Evolutionary conservation across 1,284 basidiomycete genomes (phyloP).

Genomic region (Leccinum fallax): DNA sequence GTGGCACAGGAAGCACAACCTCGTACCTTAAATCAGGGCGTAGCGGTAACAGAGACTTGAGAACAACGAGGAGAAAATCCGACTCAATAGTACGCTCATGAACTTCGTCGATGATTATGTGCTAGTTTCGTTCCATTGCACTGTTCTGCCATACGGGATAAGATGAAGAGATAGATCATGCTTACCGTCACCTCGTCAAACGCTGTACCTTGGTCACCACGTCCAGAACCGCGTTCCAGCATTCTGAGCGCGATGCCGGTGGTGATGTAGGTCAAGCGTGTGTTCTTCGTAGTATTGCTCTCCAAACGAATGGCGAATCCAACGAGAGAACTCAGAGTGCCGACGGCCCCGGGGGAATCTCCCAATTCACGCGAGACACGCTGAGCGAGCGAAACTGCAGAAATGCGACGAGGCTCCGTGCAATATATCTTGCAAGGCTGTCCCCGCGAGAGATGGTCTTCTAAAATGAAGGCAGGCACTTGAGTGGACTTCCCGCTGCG

Average conservation of each 20-base stretch:
- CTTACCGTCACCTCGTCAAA: constrained; percentile 93
- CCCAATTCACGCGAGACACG: constrained; percentile 95
- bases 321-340: constrained; percentile 80
- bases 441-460: constrained; percentile 85
- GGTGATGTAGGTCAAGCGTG: constrained; percentile 84
- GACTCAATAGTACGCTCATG: constrained; percentile 98
- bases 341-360: constrained; percentile 81
- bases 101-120: constrained; percentile 78
- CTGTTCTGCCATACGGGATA: constrained; percentile 1
- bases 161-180: constrained; percentile 3
- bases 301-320: constrained; percentile 97
- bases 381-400: constrained; percentile 95
- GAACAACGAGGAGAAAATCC: constrained; percentile 94
- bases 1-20: constrained; percentile 1
- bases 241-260: constrained; percentile 97
- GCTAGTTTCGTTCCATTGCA: constrained; percentile 15
- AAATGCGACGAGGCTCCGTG: constrained; percentile 96
- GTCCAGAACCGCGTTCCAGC: constrained; percentile 81
- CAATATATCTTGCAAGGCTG: constrained; percentile 91
- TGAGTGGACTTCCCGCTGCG: constrained; percentile 96
- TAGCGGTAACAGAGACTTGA: constrained; percentile 85
- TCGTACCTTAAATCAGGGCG: constrained; percentile 81
- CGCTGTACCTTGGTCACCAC: constrained; percentile 68
- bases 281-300: constrained; percentile 82
- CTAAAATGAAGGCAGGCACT: constrained; percentile 92